Evolutionary conservation across 1,139 yeast species (phyloP), one percentile per base, ranked within the genome.

Genomic region (Saccharomyces pastorianus): DNA sequence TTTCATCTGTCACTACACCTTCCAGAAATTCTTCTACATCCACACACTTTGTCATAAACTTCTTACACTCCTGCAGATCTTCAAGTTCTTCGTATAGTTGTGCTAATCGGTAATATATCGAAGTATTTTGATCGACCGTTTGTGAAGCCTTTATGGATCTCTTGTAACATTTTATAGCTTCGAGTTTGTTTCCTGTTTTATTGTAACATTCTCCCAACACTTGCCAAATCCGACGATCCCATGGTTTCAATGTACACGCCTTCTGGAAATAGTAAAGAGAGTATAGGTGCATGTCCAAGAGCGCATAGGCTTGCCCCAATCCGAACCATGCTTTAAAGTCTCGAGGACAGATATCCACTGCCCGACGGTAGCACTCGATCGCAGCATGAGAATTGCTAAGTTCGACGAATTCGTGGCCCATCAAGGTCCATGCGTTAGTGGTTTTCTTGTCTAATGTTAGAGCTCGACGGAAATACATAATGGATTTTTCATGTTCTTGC

Each of bases 301-400:
- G 96, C 69, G 95, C 99, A 67, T 95, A 95, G 1, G 99, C 98
- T 70, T 93, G 99, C 0, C 99, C 99, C 53, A 95, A 75, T 0
- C 99, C 99, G 70, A 93, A 93, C 99, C 99, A 95, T 0, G 99
- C 99, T 53, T 97, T 77, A 69, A 88, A 95, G 69, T 95, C 99
- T 64, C 87, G 85, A 48, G 84, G 81, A 64, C 89, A 89, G 6
- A 91, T 85, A 67, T 90, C 78, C 0, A 91, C 95, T 0, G 99
- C 99, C 51, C 96, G 76, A 60, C 99, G 75, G 67, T 95, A 95
- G 54, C 96, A 85, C 72, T 93, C 98, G 53, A 95, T 93, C 1
- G 99, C 99, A 0, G 99, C 98, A 69, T 95, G 96, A 0, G 96
- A 86, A 71, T 95, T 95, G 65, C 91, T 91, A 62, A 93, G 77